Evolutionary conservation across 2,329 filamentous ascomycete species (phyloP).

Genomic region (Hypoxylon sp.): DNA sequence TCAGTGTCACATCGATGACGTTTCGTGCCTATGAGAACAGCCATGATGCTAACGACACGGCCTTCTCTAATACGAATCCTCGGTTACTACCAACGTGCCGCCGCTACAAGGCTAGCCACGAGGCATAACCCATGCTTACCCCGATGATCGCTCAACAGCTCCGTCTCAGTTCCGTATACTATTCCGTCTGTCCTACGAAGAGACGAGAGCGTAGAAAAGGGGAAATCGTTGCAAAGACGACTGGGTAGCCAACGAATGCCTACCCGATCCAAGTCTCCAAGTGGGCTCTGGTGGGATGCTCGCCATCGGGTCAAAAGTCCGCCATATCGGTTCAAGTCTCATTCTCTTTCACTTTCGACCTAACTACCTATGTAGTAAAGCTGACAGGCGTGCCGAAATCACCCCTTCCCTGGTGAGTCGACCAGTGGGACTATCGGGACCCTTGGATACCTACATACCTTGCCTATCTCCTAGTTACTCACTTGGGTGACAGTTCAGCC

Average conservation of each 20-base stretch:
- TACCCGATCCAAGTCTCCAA: slow-evolving; percentile 22
- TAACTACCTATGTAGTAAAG: slow-evolving; percentile 18
- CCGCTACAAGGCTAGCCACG: slow-evolving; percentile 14
- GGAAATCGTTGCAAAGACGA: slow-evolving; percentile 10
- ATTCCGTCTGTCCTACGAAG: slow-evolving; percentile 26
- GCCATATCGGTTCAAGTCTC: slow-evolving; percentile 8
- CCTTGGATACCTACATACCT: too few species aligned
- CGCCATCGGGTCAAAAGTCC: slow-evolving; percentile 15
- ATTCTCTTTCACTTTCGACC: slow-evolving; percentile 16
- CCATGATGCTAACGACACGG: slow-evolving; percentile 23
- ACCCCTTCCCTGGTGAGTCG: slow-evolving; percentile 8
- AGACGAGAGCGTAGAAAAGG: slow-evolving; percentile 13
- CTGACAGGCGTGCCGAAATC: slow-evolving; percentile 17
- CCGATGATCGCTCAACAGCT: slow-evolving; percentile 22
- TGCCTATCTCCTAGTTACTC: too few species aligned
- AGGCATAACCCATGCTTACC: slow-evolving; percentile 20
- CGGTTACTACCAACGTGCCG: slow-evolving; percentile 16
- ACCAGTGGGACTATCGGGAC: slow-evolving; percentile 22
- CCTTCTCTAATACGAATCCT: slow-evolving; percentile 7
- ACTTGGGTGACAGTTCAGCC: too few species aligned
- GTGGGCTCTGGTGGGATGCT: background rate
- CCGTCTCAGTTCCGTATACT: slow-evolving; percentile 26
- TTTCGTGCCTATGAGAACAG: slow-evolving; percentile 9
- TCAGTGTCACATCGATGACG: slow-evolving; percentile 33
- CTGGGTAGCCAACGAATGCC: slow-evolving; percentile 7